Conservation (phyloP, 2,329 filamentous ascomycete genomes). For the Verticillium alfalfae region DNA sequence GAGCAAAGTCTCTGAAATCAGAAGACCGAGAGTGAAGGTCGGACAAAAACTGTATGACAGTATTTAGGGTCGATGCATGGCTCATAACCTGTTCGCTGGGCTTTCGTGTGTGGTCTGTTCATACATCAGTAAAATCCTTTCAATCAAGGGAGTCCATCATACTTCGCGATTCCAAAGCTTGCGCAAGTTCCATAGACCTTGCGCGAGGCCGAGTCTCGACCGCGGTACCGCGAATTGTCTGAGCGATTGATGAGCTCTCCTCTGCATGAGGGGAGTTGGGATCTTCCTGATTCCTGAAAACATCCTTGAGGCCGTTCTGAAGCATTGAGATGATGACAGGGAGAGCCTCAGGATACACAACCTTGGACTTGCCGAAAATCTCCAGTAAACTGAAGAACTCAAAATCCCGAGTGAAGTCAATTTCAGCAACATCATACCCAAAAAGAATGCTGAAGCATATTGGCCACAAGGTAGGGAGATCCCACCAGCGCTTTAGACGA, state of each 20-base stretch:
- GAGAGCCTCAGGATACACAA: constrained; percentile 73
- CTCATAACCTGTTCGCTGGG: constrained; percentile 39
- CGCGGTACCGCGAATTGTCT: constrained; percentile 13
- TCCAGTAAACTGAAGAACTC: constrained; percentile 70
- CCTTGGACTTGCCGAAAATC: constrained; percentile 62
- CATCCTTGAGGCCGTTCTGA: constrained; percentile 72
- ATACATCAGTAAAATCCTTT: constrained; percentile 10
- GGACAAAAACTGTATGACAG: constrained; percentile 71
- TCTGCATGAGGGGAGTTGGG: constrained; percentile 43
- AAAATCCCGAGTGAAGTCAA: constrained; percentile 69
- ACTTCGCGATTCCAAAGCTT: constrained; percentile 52
- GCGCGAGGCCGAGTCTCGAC: constrained; percentile 36
- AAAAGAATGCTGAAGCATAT: constrained; percentile 87
- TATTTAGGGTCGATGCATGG: constrained; percentile 64
- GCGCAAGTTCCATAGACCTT: constrained; percentile 62
- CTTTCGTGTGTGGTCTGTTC: constrained; percentile 30
- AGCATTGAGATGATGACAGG: constrained; percentile 82
- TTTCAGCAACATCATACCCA: constrained; percentile 69
- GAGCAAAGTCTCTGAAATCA: constrained; percentile 77
- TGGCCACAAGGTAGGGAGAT: constrained; percentile 76
- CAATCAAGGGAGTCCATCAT: constrained; percentile 18
- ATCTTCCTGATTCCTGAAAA: constrained; percentile 57
- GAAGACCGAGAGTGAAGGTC: constrained; percentile 72
- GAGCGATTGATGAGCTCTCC: neutral
- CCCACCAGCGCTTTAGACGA: constrained; percentile 83